Percentiles rank a stretch among this genome's conserved stretches.
These are phyloP conservation scores for Aspergillus neoniger DNA, from an alignment of 2,329 filamentous ascomycete species.

Conservation along the genomic window DNA sequence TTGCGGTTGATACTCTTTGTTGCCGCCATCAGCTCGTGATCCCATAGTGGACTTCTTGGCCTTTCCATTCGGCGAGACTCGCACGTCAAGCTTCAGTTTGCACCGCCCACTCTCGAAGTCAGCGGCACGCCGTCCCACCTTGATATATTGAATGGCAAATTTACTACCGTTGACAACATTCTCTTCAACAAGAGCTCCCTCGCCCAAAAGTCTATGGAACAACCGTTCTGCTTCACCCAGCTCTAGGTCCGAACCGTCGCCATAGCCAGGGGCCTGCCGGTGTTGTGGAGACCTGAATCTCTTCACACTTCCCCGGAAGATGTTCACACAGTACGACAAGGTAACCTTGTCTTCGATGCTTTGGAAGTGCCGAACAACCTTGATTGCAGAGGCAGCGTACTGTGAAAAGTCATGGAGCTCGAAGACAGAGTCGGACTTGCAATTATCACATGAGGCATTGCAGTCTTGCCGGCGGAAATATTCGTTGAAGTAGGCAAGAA, in stretches of 20 bases:
- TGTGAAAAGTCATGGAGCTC: conserved; percentile 75
- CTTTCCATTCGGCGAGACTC: conserved; percentile 48
- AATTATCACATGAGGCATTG: conserved; percentile 82
- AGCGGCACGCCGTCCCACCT: conserved; percentile 45
- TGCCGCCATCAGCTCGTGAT: conserved; percentile 38
- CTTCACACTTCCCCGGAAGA: conserved; percentile 71
- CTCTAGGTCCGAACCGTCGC: conserved; percentile 68
- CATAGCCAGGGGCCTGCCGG: conserved; percentile 60
- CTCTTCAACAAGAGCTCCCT: conserved; percentile 72
- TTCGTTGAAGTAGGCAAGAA: conserved; percentile 94
- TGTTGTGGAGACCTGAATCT: conserved; percentile 57
- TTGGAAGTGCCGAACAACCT: conserved; percentile 62
- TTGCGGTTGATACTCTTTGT: conserved; percentile 53
- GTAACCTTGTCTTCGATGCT: conserved; percentile 60
- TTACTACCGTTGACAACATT: conserved; percentile 65
- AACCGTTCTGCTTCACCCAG: conserved; percentile 79
- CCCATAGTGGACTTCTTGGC: conserved; percentile 26
- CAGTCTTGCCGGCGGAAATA: conserved; percentile 73
- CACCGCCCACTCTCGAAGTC: conserved; percentile 50
- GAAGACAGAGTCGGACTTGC: conserved; percentile 70
- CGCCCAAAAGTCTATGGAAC: conserved; percentile 73
- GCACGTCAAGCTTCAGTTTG: conserved; percentile 56
- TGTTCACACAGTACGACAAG: conserved; percentile 77
- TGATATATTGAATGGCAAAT: conserved; percentile 71
- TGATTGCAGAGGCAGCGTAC: conserved; percentile 70